Conservation (phyloP, 108 stramenopile species). For the Cylindrotheca closterium region DNA sequence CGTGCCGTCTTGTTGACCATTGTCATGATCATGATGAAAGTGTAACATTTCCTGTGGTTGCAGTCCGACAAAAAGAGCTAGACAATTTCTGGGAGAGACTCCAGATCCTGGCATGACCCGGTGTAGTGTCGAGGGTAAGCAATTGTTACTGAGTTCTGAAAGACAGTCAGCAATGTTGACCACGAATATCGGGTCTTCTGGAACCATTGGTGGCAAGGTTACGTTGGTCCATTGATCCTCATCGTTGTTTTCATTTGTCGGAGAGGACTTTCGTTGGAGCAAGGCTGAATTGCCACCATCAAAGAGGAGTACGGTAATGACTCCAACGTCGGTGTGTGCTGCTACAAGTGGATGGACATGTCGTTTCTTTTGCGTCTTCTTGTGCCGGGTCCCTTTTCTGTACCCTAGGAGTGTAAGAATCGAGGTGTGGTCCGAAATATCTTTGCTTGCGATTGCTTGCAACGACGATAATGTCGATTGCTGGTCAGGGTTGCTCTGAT, state of each 20-base stretch:
- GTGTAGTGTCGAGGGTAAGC: slow-evolving; percentile 64
- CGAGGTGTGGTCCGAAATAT: slow-evolving; percentile 42
- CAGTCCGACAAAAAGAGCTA: slow-evolving; percentile 77
- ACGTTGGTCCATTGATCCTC: slow-evolving; percentile 54
- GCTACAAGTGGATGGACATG: slow-evolving; percentile 57
- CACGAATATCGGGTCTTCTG: slow-evolving; percentile 67
- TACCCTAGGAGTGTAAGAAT: slow-evolving; percentile 77
- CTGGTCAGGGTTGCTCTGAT: slow-evolving; percentile 12
- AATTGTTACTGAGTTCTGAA: slow-evolving; percentile 52
- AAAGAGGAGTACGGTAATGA: slow-evolving; percentile 71
- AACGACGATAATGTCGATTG: too few relatives aligned
- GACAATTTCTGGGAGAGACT: slow-evolving; percentile 42
- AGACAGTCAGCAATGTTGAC: slow-evolving; percentile 82
- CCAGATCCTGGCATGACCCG: slow-evolving; percentile 52
- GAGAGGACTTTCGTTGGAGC: slow-evolving; percentile 42
- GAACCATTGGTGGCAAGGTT: slow-evolving; percentile 33
- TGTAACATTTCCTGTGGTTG: slow-evolving; percentile 34
- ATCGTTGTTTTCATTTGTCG: not conserved
- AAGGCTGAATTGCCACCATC: slow-evolving; percentile 63
- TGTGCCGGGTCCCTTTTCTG: slow-evolving; percentile 56
- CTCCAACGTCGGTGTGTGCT: slow-evolving; percentile 76
- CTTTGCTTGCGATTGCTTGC: slow-evolving; percentile 9
- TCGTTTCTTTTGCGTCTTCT: slow-evolving; percentile 33
- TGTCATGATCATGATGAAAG: slow-evolving; percentile 13
- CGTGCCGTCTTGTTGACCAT: slow-evolving; percentile 21